Evolutionary conservation across 1,284 basidiomycete species (phyloP), one percentile per base, ranked within the genome.

Genomic region (Cryptococcus sp.): DNA sequence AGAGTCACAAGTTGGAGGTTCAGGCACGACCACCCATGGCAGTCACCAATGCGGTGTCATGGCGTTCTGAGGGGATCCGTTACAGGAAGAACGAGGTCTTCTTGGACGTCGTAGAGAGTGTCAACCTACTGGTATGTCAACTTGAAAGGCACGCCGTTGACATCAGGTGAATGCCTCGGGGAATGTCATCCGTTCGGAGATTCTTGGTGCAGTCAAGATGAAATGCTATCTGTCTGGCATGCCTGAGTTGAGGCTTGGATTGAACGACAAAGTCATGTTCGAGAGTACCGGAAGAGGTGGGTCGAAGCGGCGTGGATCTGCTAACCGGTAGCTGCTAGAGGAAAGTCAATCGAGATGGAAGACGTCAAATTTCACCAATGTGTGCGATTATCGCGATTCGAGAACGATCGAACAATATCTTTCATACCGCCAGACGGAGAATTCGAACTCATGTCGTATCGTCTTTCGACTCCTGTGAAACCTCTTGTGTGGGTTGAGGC

Each of bases 311-410:
- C 32, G 5, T 34, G 30, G 7, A 23, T 6, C 11, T 31, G 46
- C 56, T 54, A 34, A 52, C 43, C 34, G 7, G 49, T 70, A 91
- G 91, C 93, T 33, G 88, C 95, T 2, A 84, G 95, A 23, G 96
- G 96, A 5, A 98, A 98, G 77, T 87, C 94, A 3, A 96, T 98
- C 70, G 96, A 99, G 79, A 97, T 99, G 90, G 96, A 99, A 76
- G 96, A 98, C 72, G 92, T 98, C 79, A 98, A 97, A 76, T 99
- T 99, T 80, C 96, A 99, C 74, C 96, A 99, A 81, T 99, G 96
- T 72, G 96, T 98, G 13, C 89, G 96, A n/a, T 82, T 99, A n/a
- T 90, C 93, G 5, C 85, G 95, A 13, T 99, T 99, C 73, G 96
- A 99, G 71, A 98, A 97, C 77, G 96, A 99, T 79, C 86, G 96